A percentile compares a stretch with the other conserved stretches of the same genome.
Conservation (phyloP, 2,329 filamentous ascomycete genomes). For the Aspergillus hortae region DNA sequence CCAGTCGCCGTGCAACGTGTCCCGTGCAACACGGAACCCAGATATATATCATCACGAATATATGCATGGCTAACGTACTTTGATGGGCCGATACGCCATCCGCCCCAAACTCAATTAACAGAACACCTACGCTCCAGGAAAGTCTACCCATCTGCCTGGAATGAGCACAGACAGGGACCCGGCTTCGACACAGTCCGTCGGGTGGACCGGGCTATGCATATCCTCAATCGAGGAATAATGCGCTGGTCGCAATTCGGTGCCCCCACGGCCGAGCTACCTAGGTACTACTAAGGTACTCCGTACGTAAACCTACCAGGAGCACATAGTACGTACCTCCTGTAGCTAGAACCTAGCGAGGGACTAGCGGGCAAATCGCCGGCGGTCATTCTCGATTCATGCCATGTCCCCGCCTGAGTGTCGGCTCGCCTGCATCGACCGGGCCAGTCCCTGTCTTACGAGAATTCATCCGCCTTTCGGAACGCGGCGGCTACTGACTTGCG, state of each 20-base stretch:
- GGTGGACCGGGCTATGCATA: background rate
- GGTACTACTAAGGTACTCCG: background rate
- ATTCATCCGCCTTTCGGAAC: background rate
- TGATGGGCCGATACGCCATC: background rate
- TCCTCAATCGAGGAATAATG: background rate
- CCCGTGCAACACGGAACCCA: too few relatives aligned
- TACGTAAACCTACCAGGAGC: background rate
- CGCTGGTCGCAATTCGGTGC: background rate
- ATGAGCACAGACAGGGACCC: constrained; percentile 6
- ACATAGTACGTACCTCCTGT: background rate
- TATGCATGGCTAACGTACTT: too few relatives aligned
- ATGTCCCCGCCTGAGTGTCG: background rate
- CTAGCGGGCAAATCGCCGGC: background rate
- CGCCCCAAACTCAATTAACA: background rate
- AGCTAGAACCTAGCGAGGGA: background rate
- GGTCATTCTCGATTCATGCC: background rate
- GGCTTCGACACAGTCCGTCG: background rate
- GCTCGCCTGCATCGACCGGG: constrained; percentile 5
- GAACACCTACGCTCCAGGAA: background rate
- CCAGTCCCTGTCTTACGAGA: background rate
- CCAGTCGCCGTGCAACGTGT: too few relatives aligned
- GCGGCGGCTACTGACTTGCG: background rate
- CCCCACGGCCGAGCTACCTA: background rate
- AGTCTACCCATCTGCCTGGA: background rate
- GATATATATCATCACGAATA: too few relatives aligned